Evolutionary conservation across 306 rosid species (phyloP), one percentile per base, ranked within the genome.

Genomic region (Castanopsis chinensis): DNA sequence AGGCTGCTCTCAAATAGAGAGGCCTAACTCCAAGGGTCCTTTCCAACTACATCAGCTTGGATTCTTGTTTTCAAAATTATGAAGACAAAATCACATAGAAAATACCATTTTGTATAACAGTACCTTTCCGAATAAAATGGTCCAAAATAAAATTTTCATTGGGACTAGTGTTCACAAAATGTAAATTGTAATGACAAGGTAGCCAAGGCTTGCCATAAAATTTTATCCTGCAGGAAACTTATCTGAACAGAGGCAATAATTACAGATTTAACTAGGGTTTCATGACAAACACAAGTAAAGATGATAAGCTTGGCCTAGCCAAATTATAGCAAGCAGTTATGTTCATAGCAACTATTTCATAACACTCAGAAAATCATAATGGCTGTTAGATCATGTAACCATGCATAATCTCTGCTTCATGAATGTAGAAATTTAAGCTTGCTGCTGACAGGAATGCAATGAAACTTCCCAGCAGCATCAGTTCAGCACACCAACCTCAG

Each of bases 391-490:
- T 32, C 21, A 30, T 18, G 72, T 9, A 37, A 35, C 51, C 67
- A 58, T 72, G 69, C 49, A 57, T 58, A 54, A 59, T 52, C 18
- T 73, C 41, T 69, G 74, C 69, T 69, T 54, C 77, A 59, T 72
- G 43, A 58, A 51, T 63, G 71, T 59, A n/a, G 56, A 61, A 73
- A 67, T 71, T 64, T 49, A 61, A 18, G n/a, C 53, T 45, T 57
- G 15, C 45, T 32, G 32, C 54, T 45, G 69, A 12, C 49, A 28
- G 21, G 13, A 23, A 55, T 59, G 63, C 35, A n/a, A 76, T 65
- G 56, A 74, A 78, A 37, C 45, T 60, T 76, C 71, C 54, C 67
- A 18, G 53, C 70, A 82, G 80, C 68, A 57, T 52, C 58, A 69
- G 79, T 30, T 61, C 52, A 41, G 11, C 58, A 43, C 45, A 52